These are phyloP conservation scores for Miscanthus sacchariflorus DNA, from an alignment of 202 grass and related monocot genomes.

Conservation along the genomic window DNA sequence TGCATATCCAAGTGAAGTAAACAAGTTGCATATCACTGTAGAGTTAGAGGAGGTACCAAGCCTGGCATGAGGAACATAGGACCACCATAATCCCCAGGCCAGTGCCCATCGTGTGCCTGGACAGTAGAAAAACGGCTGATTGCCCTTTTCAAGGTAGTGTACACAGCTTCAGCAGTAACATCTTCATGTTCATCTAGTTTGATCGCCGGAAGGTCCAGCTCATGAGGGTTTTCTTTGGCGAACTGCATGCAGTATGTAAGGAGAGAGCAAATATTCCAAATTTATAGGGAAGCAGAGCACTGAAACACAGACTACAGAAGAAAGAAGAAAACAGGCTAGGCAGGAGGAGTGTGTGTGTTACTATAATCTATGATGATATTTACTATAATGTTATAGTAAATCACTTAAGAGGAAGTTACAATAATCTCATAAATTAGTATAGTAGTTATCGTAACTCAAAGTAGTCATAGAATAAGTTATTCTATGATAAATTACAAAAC, in stretches of 20 bases:
- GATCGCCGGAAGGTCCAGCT: conserved; percentile 66
- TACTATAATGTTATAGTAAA: too few relatives aligned
- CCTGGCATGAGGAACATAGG: conserved; percentile 98
- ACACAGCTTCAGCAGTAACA: conserved; percentile 69
- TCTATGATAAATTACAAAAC: too few relatives aligned
- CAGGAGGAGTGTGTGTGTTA: too few relatives aligned
- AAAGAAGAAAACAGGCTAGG: neutral
- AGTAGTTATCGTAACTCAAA: too few relatives aligned
- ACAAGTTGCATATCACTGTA: neutral
- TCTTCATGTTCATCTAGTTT: conserved; percentile 70
- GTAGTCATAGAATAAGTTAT: too few relatives aligned
- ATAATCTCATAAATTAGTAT: too few relatives aligned
- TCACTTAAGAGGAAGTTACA: too few relatives aligned
- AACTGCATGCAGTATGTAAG: conserved; percentile 70
- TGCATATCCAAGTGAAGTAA: conserved; percentile 5
- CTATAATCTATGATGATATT: too few relatives aligned
- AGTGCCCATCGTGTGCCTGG: conserved; percentile 92
- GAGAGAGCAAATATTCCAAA: neutral
- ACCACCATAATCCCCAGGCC: conserved; percentile 91
- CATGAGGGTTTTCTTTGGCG: conserved; percentile 68
- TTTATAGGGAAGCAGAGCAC: neutral
- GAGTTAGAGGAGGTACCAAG: conserved; percentile 62
- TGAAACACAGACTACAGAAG: neutral
- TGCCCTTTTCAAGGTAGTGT: conserved; percentile 65
- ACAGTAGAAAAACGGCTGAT: conserved; percentile 64